Base-by-base conservation (phyloP, 495 filamentous ascomycete species). In the Penicillium steckii region DNA sequence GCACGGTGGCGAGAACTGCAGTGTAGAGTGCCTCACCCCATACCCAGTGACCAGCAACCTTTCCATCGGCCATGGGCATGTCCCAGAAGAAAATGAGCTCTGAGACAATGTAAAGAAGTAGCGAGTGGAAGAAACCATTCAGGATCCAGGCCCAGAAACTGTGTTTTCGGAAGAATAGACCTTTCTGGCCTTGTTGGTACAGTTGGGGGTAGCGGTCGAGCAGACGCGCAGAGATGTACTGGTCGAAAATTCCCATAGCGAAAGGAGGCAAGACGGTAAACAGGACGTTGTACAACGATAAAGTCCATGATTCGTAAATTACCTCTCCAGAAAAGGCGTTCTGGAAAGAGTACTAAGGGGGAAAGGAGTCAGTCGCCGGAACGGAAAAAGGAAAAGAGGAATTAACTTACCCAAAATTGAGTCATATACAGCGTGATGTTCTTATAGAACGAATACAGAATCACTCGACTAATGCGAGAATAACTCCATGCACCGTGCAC, bases 261-360 rank as follows among this genome's bases (percentile, higher is more conserved):
- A 99, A 85, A 1, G 95, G 95, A 32, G 95, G 95, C 26, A 97
- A 72, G 37, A 95, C 87, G 8, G 95, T 97, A 73, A 96, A 99
- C 68, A 99, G 87, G 69, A 99, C 91, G 76, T 99, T 99, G 80
- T 97, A 99, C 77, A 96, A 95, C 12, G 95, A 96, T 12, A 99
- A 78, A 2, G 92, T 97, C 95, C 95, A 99, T 12, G 93, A 97
- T 73, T 99, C 95, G 82, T 92, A 97, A 67, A 99, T 99, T 59
- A 97, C 91, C 67, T 96, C 85, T 57, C 94, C 95, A 1, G 94
- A 97, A 71, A 97, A 99, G 53, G 86, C 89, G 65, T 99, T 97
- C 84, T 96, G 90, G 74, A 99, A 99, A 17, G 90, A 88, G 67
- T 95, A 98, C 88, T 90, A 46, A 15, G n/a, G 18, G 8, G n/a